Percentiles rank a stretch among this genome's conserved stretches.
Conservation (phyloP, 1,284 basidiomycete species). For the Phylloboletellus chloephorus region DNA sequence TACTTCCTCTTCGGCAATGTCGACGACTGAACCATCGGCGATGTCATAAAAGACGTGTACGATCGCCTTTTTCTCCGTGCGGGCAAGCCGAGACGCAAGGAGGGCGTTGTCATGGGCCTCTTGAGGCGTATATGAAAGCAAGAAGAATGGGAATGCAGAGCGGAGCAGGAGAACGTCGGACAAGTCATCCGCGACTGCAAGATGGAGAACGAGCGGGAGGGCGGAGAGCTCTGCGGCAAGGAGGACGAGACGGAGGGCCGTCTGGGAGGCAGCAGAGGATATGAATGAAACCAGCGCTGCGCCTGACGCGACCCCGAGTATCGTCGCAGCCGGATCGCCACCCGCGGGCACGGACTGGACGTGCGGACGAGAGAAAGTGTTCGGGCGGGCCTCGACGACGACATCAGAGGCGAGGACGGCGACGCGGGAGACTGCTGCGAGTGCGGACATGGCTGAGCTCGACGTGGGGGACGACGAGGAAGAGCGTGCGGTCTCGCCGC, state of each 20-base stretch:
- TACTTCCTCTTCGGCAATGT: slow-evolving; percentile 54
- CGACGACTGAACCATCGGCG: slow-evolving; percentile 37
- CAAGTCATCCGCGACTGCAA: slow-evolving; percentile 47
- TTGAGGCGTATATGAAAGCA: slow-evolving; percentile 60
- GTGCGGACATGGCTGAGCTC: slow-evolving; percentile 27
- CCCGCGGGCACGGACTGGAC: slow-evolving; percentile 49
- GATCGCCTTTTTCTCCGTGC: slow-evolving; percentile 56
- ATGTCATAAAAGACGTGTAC: slow-evolving; percentile 73
- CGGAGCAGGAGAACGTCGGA: slow-evolving; percentile 55
- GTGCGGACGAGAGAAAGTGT: slow-evolving; percentile 20
- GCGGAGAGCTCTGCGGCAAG: slow-evolving; percentile 43
- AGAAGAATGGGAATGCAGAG: slow-evolving; percentile 52
- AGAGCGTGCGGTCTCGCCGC: slow-evolving; percentile 27
- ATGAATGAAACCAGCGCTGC: slow-evolving; percentile 47
- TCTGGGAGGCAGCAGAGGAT: slow-evolving; percentile 31
- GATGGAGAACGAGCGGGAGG: slow-evolving; percentile 47
- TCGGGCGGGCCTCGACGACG: slow-evolving; percentile 39
- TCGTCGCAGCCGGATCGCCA: slow-evolving; percentile 53
- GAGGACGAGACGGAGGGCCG: slow-evolving; percentile 40
- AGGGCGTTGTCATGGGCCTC: slow-evolving; percentile 72
- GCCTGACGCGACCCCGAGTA: slow-evolving; percentile 39
- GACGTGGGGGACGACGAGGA: background rate
- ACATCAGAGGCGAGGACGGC: slow-evolving; percentile 65
- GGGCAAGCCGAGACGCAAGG: slow-evolving; percentile 65
- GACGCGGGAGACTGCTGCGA: slow-evolving; percentile 54